Evolutionary conservation across 2,329 filamentous ascomycete species (phyloP), one percentile per base, ranked within the genome.

Genomic region (Myriosclerotinia duriaeana): DNA sequence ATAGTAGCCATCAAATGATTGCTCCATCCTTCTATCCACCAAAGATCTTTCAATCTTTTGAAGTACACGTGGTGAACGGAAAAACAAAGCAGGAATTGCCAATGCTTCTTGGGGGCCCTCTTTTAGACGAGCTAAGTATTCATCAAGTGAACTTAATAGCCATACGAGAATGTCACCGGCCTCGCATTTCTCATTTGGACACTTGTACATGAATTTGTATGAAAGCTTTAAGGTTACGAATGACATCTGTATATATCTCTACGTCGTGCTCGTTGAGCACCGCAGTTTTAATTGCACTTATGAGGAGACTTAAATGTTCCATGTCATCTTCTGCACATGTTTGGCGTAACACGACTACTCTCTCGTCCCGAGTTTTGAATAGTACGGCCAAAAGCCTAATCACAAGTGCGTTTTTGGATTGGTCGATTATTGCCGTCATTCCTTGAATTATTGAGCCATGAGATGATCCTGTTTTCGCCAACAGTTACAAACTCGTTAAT

Each of bases 161-260:
- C 78, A 79, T 5, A 79, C 68, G 61, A 79, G 78, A 12, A 77
- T 75, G 54, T 79, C 78, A 5, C 75, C 71, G 53, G 78, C 71
- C 62, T 79, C 78, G 17, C 54, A 69, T 67, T 15, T 55, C 58
- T 53, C 60, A 1, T 17, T 50, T 11, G 60, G 48, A 34, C 60
- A 26, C n/a, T 54, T 55, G 46, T 71, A 74, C 60, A 72, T 70
- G 9, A 71, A 64, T 3, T 71, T 70, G 42, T 77, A 74, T n/a
- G 5, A 73, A 71, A 17, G 72, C 67, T 52, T 76, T 75, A 11
- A 79, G 73, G 54, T 77, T 72, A 40, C 74, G 70, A 14, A 78
- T 71, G 1, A 76, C 75, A 7, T 42, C 50, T 0, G 36, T 55
- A 7, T 63, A 63, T 15, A 63, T 63, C 12, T 8, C 22, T 53